Percentiles rank a stretch among this genome's conserved stretches.
Conservation (phyloP, 768 basidiomycete species). For the Mycena chlorophos region DNA sequence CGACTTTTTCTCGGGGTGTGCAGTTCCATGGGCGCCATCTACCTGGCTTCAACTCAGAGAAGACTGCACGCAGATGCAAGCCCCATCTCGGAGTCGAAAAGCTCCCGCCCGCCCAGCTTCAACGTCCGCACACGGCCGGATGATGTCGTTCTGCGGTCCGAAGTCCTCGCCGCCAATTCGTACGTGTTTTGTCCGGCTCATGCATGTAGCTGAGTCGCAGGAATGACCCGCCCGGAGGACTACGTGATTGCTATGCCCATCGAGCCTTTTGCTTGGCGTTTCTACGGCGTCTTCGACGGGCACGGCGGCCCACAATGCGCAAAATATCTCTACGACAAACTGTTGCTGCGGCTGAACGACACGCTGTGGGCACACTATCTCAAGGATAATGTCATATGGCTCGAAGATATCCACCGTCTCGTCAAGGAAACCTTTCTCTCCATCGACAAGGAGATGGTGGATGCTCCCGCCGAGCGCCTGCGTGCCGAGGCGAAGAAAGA, state of each 20-base stretch:
- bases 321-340: background rate
- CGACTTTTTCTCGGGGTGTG: background rate
- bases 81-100: too few relatives aligned
- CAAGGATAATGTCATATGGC: too few relatives aligned
- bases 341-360: background rate
- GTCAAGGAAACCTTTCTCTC: too few relatives aligned
- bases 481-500: too few relatives aligned
- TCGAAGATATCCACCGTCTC: too few relatives aligned
- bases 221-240: background rate
- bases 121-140: background rate
- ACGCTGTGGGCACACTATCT: background rate
- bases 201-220: background rate
- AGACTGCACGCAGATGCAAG: background rate
- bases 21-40: background rate
- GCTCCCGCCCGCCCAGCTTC: background rate
- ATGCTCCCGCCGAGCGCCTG: too few relatives aligned
- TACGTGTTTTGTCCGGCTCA: background rate
- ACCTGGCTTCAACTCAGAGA: background rate
- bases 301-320: background rate
- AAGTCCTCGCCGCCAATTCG: background rate
- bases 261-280: background rate
- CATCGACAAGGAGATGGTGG: too few relatives aligned
- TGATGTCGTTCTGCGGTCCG: background rate
- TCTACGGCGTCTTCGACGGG: background rate
- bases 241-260: background rate